These are phyloP conservation scores for Limnanthes douglasii DNA, from an alignment of 345 rosid species.

Conservation along the genomic window DNA sequence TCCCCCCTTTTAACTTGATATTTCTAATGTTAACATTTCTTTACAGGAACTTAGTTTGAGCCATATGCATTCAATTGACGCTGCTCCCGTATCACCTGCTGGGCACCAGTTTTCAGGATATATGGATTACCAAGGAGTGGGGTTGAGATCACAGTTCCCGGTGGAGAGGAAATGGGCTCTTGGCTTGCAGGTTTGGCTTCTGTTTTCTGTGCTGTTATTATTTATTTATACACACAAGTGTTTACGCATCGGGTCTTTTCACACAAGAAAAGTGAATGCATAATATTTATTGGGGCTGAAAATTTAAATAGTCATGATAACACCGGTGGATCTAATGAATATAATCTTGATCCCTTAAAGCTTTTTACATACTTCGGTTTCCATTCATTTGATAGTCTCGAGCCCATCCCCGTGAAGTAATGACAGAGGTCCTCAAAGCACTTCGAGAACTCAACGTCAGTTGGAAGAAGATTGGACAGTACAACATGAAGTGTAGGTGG, in stretches of 20 bases:
- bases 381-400: slow-evolving; percentile 30
- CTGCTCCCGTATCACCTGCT: slow-evolving; percentile 33
- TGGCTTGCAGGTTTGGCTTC: slow-evolving; percentile 63
- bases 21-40: too few relatives aligned
- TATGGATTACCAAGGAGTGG: slow-evolving; percentile 57
- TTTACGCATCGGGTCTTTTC: too few relatives aligned
- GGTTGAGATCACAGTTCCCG: slow-evolving; percentile 39
- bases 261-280: too few relatives aligned
- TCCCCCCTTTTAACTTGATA: too few relatives aligned
- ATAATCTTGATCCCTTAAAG: too few relatives aligned
- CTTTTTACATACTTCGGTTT: too few relatives aligned
- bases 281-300: too few relatives aligned
- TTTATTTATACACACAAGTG: too few relatives aligned
- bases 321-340: too few relatives aligned
- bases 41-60: slow-evolving; percentile 54
- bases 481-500: slow-evolving; percentile 92
- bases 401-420: slow-evolving; percentile 63
- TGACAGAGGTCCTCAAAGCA: slow-evolving; percentile 56
- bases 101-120: slow-evolving; percentile 49
- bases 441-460: slow-evolving; percentile 51
- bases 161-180: slow-evolving; percentile 84
- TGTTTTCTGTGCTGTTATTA: neutral
- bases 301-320: too few relatives aligned
- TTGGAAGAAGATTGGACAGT: slow-evolving; percentile 91
- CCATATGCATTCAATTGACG: slow-evolving; percentile 44